A percentile compares a stretch with the other conserved stretches of the same genome.
phyloP scores from a whole-genome alignment of 768 basidiomycete species.

The Boletus pseudo-olivaceus region DNA sequence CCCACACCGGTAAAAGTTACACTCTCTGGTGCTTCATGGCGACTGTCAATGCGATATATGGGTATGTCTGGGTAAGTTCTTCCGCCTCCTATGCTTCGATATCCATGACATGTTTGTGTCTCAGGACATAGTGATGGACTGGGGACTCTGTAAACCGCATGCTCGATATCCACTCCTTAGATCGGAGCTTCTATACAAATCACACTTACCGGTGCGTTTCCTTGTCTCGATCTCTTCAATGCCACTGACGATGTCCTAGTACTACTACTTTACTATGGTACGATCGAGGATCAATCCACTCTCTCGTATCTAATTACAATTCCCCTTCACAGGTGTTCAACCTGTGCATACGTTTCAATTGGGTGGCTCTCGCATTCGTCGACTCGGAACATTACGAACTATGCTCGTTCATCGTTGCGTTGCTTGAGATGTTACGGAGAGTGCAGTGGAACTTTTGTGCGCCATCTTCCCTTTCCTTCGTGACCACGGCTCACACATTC shows the following conservation, averaged over 20 bases:
- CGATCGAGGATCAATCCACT: conserved; percentile 11
- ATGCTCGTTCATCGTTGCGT: conserved; percentile 62
- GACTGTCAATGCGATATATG: conserved; percentile 64
- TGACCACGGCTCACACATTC: not conserved
- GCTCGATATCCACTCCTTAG: conserved; percentile 62
- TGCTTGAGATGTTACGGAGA: conserved; percentile 76
- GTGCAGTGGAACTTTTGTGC: conserved; percentile 92
- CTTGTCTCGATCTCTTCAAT: not conserved
- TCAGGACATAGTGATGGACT: conserved; percentile 87
- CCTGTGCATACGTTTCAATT: conserved; percentile 72
- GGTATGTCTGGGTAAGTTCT: conserved; percentile 70
- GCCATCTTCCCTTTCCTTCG: conserved; percentile 23
- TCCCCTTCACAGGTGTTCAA: conserved; percentile 56
- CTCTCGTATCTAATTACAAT: not conserved
- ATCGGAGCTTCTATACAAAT: conserved; percentile 68
- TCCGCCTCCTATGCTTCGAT: not conserved
- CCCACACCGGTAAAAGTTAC: conserved; percentile 47
- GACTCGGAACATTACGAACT: conserved; percentile 46
- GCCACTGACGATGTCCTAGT: conserved; percentile 32
- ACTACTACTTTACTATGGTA: conserved; percentile 81
- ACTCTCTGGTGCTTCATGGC: conserved; percentile 66
- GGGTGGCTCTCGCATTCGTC: conserved; percentile 73
- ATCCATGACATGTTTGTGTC: not conserved
- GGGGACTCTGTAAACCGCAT: conserved; percentile 72
- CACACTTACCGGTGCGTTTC: conserved; percentile 50